Evolutionary conservation across 169 alveolate genomes (phyloP), one percentile per base, ranked within the genome.

Genomic region (Eimeria sp.): DNA sequence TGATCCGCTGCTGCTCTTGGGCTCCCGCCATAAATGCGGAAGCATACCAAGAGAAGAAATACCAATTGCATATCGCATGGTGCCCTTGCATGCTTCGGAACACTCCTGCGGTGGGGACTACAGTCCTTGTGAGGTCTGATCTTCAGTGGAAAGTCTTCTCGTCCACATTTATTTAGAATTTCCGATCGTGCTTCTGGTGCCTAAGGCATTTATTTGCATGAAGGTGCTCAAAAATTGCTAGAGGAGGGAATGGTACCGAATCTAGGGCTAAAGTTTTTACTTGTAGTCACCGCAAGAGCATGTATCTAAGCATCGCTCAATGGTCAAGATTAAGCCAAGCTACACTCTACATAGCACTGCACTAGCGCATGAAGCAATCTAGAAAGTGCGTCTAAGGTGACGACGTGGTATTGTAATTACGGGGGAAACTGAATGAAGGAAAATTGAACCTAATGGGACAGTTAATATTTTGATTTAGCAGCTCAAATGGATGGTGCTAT

Each of bases 401-500:
- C 4, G 49, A 43, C 49, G 49, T 43, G 49, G 49, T 43, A 43
- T 43, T 43, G 49, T 43, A n/a, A n/a, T n/a, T n/a, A n/a, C n/a
- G n/a, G n/a, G n/a, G n/a, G n/a, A n/a, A n/a, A n/a, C n/a, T n/a
- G n/a, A n/a, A n/a, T n/a, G n/a, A n/a, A n/a, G n/a, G n/a, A n/a
- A n/a, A n/a, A n/a, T n/a, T n/a, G n/a, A n/a, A n/a, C n/a, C n/a
- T n/a, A n/a, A n/a, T n/a, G n/a, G n/a, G n/a, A n/a, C n/a, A n/a
- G n/a, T n/a, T n/a, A n/a, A n/a, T n/a, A n/a, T n/a, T n/a, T n/a
- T n/a, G n/a, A n/a, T n/a, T n/a, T n/a, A 43, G 49, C 49, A 43
- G 49, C 49, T 43, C 49, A 43, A 91, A 98, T 99, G 99, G 99
- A 99, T 96, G 99, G 97, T 30, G 99, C 99, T 74, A 99, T 99